phyloP scores from a whole-genome alignment of 163 green algal species.

The Chlamydomonas reinhardtii region DNA sequence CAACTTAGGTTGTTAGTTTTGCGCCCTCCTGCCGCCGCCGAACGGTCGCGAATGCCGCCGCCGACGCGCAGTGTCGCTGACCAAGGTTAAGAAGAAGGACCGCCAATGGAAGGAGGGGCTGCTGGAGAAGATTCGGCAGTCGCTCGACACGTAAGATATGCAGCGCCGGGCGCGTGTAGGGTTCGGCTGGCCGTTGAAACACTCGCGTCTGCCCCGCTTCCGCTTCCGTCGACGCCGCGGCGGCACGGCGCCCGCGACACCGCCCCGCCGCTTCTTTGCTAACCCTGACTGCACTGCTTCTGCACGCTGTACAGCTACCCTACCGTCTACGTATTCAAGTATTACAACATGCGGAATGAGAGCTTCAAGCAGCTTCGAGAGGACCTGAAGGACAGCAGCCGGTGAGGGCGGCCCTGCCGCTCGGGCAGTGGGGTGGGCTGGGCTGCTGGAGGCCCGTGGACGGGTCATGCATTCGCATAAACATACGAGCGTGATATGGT shows the following conservation, averaged over 20 bases:
- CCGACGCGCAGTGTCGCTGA: constrained; percentile 85
- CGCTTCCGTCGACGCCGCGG: no score
- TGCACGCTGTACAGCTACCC: constrained; percentile 71
- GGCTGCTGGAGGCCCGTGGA: no score
- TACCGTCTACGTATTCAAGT: constrained; percentile 89
- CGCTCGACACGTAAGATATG: constrained; percentile 80
- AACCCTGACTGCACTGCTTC: not conserved
- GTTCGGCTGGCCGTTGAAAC: no score
- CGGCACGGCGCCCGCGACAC: no score
- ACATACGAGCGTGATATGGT: no score
- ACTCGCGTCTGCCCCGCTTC: no score
- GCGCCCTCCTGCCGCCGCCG: constrained; percentile 1
- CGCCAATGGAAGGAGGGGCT: constrained; percentile 92
- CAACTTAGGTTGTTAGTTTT: not conserved
- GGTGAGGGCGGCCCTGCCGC: constrained; percentile 58
- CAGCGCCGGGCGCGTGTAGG: no score
- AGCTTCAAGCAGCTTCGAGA: constrained; percentile 94
- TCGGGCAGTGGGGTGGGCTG: no score
- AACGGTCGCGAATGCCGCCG: not conserved
- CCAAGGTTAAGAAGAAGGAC: constrained; percentile 96
- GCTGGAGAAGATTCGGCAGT: constrained; percentile 80
- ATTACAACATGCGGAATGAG: constrained; percentile 96
- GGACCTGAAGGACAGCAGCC: constrained; percentile 79
- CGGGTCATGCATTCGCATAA: no score
- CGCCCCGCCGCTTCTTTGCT: no score